phyloP scores from a whole-genome alignment of 202 grass and related monocot species.

The Eragrostis tef region DNA sequence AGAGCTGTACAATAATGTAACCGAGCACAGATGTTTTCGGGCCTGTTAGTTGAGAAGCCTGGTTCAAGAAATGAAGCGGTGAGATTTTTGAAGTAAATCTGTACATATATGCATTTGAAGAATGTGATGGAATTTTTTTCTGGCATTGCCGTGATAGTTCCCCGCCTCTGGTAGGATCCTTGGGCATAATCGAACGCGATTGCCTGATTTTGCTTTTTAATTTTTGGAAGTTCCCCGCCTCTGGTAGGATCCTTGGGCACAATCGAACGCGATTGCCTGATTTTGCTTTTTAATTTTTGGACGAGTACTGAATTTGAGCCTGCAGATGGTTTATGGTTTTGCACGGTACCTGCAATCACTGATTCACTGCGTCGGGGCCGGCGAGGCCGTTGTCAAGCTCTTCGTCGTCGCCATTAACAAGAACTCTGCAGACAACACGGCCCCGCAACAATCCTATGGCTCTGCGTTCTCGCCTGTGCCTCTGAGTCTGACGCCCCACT shows the following conservation, averaged over 20 bases:
- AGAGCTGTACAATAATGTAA: constrained; percentile 5
- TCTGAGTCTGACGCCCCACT: too few relatives aligned
- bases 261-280: too few relatives aligned
- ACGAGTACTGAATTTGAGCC: neutral
- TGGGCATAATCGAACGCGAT: neutral
- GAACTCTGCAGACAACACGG: too few relatives aligned
- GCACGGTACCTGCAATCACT: too few relatives aligned
- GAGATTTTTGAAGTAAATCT: neutral
- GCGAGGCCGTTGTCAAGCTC: too few relatives aligned
- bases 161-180: neutral
- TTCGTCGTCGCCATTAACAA: too few relatives aligned
- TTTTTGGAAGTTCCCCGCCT: too few relatives aligned
- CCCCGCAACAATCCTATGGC: too few relatives aligned
- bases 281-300: too few relatives aligned
- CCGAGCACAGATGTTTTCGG: neutral
- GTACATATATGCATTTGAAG: neutral
- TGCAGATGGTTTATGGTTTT: neutral
- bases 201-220: neutral
- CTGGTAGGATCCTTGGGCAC: too few relatives aligned
- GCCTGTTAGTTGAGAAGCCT: neutral
- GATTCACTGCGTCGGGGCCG: too few relatives aligned
- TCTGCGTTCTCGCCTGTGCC: too few relatives aligned
- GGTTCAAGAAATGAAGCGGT: neutral
- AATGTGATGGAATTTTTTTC: neutral
- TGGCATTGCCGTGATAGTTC: neutral